A percentile compares a stretch with the other conserved stretches of the same genome.
phyloP scores from a whole-genome alignment of 2,329 filamentous ascomycete genomes.

The Talaromyces atroroseus region DNA sequence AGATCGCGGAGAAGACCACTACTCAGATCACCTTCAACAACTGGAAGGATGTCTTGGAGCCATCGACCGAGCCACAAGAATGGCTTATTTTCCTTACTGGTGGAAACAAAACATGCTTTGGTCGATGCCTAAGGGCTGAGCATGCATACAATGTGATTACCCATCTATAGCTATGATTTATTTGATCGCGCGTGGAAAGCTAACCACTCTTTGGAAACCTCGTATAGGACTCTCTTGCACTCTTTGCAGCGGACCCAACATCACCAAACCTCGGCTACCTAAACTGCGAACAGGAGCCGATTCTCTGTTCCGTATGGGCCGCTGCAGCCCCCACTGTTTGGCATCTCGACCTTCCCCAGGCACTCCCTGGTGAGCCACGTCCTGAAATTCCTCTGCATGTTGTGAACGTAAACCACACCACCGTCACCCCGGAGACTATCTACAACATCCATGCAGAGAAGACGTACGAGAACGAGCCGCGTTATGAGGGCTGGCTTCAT shows the following conservation, averaged over 20 bases:
- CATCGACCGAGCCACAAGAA: slow-evolving; percentile 40
- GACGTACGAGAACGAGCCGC: slow-evolving; percentile 46
- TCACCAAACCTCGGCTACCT: slow-evolving; percentile 54
- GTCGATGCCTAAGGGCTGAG: slow-evolving; percentile 51
- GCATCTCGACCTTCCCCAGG: slow-evolving; percentile 53
- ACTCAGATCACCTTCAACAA: slow-evolving; percentile 51
- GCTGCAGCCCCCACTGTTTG: slow-evolving; percentile 52
- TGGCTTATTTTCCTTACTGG: slow-evolving; percentile 60
- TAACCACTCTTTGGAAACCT: background rate
- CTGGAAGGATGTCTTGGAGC: slow-evolving; percentile 50
- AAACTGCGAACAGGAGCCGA: slow-evolving; percentile 54
- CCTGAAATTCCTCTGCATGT: slow-evolving; percentile 50
- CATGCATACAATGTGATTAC: slow-evolving; percentile 46
- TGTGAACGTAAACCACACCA: slow-evolving; percentile 53
- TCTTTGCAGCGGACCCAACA: slow-evolving; percentile 50
- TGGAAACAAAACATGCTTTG: slow-evolving; percentile 61
- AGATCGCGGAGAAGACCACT: slow-evolving; percentile 47
- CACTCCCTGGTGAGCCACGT: slow-evolving; percentile 48
- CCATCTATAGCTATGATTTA: background rate
- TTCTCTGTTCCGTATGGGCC: slow-evolving; percentile 59
- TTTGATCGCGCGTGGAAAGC: background rate
- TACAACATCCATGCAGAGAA: slow-evolving; percentile 54
- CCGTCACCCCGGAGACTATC: slow-evolving; percentile 52
- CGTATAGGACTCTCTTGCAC: slow-evolving; percentile 46
- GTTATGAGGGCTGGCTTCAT: slow-evolving; percentile 56